A percentile compares a stretch with the other conserved stretches of the same genome.
Conservation (phyloP, 768 basidiomycete genomes). For the Holtermanniella nyarrowii region DNA sequence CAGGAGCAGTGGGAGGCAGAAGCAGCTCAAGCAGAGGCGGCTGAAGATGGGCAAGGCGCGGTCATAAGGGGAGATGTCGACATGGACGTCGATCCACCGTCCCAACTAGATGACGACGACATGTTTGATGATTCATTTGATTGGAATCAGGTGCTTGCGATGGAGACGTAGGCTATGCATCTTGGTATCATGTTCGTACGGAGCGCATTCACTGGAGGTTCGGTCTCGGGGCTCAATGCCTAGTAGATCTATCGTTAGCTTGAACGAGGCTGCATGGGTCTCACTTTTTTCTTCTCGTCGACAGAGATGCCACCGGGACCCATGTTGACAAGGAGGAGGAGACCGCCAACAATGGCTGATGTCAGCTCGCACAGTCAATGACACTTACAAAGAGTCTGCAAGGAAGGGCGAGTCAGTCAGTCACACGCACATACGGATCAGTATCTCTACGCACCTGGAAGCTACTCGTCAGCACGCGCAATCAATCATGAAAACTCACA, state of each 20-base stretch:
- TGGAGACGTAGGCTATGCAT: not conserved
- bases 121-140: conserved; percentile 19
- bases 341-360: conserved; percentile 84
- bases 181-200: not conserved
- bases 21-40: conserved; percentile 21
- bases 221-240: not conserved
- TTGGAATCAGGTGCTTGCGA: not conserved
- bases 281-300: conserved; percentile 97
- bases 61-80: conserved; percentile 8
- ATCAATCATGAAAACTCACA: conserved; percentile 39
- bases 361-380: conserved; percentile 3
- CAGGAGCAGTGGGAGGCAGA: conserved; percentile 25
- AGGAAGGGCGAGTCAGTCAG: conserved; percentile 10
- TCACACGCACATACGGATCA: conserved; percentile 2
- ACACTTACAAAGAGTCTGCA: conserved; percentile 70
- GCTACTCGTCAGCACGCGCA: not conserved
- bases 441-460: not conserved
- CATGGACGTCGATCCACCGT: conserved; percentile 12
- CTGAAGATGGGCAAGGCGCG: not conserved
- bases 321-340: conserved; percentile 95
- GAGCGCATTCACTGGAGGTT: not conserved
- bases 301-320: conserved; percentile 95
- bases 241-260: conserved; percentile 13
- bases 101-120: conserved; percentile 20
- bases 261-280: no score